phyloP scores from a whole-genome alignment of 1,284 basidiomycete species.

The Coniophora puteana region DNA sequence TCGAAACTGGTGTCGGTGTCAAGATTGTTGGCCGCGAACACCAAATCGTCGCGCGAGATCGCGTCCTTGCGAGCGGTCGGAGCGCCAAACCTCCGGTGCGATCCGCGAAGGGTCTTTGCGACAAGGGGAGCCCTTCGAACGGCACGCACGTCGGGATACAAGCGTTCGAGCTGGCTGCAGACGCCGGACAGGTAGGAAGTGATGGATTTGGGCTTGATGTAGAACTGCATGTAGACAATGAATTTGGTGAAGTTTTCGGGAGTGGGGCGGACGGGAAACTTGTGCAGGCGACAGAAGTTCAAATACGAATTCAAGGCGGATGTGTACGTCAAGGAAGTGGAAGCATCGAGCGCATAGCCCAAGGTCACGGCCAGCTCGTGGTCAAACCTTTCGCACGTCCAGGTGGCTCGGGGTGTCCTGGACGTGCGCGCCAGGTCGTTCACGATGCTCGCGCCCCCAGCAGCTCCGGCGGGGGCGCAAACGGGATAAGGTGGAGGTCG shows the following conservation, averaged over 20 bases:
- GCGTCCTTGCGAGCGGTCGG: constrained; percentile 24
- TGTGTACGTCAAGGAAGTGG: constrained; percentile 25
- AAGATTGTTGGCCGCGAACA: background rate
- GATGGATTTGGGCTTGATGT: constrained; percentile 35
- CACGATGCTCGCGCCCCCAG: constrained; percentile 26
- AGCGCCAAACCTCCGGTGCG: constrained; percentile 13
- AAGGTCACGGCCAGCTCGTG: constrained; percentile 30
- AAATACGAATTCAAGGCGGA: constrained; percentile 36
- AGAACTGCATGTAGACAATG: constrained; percentile 33
- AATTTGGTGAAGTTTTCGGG: constrained; percentile 32
- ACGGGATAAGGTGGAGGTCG: constrained; percentile 19
- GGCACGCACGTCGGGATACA: constrained; percentile 29
- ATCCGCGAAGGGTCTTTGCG: constrained; percentile 27
- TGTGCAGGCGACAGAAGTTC: constrained; percentile 30
- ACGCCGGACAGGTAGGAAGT: constrained; percentile 39
- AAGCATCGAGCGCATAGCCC: constrained; percentile 26
- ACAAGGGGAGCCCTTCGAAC: constrained; percentile 25
- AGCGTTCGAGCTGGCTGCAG: constrained; percentile 30
- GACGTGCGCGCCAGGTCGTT: constrained; percentile 7
- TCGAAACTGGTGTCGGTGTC: background rate
- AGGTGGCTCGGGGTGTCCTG: constrained; percentile 26
- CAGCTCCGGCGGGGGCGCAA: constrained; percentile 16
- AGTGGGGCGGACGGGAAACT: constrained; percentile 29
- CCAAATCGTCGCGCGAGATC: constrained; percentile 17
- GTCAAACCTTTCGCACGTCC: constrained; percentile 28